A percentile compares a stretch with the other conserved stretches of the same genome.
These are phyloP conservation scores for Astrephomene gubernaculifera DNA, from an alignment of 139 green algal species.

Conservation along the genomic window DNA sequence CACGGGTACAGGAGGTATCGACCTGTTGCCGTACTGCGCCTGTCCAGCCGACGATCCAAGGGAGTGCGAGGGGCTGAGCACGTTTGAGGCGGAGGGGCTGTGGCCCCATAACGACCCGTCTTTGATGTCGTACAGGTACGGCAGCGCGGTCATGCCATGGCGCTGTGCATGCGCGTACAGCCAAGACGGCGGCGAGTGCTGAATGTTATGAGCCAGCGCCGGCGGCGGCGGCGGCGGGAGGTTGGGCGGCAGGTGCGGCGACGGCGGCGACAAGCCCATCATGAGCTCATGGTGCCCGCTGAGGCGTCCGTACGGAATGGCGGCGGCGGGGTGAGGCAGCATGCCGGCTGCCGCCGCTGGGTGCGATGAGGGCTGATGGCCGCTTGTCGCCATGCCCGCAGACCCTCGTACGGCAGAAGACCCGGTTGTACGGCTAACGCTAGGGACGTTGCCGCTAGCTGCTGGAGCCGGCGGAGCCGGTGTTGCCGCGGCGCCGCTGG, in stretches of 20 bases:
- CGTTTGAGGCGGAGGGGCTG: neutral
- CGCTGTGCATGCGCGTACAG: neutral
- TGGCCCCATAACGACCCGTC: neutral
- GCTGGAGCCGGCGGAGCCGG: neutral
- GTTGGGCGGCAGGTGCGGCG: slow-evolving; percentile 20
- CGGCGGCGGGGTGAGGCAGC: slow-evolving; percentile 10
- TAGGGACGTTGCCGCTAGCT: too few relatives aligned
- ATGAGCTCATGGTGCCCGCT: neutral
- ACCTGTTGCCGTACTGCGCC: neutral
- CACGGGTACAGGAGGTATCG: too few relatives aligned
- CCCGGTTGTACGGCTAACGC: too few relatives aligned
- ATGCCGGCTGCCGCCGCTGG: neutral
- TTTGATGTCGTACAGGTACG: neutral
- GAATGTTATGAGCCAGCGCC: slow-evolving; percentile 56
- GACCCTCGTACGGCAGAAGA: too few relatives aligned
- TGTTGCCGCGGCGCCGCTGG: neutral
- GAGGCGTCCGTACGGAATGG: slow-evolving; percentile 21
- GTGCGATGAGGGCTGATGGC: neutral
- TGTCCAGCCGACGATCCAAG: slow-evolving; percentile 5
- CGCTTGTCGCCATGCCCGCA: too few relatives aligned
- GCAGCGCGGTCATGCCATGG: neutral
- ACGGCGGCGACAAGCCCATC: slow-evolving; percentile 42
- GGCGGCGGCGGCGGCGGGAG: slow-evolving; percentile 47
- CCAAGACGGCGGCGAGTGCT: slow-evolving; percentile 58
- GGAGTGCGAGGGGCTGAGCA: slow-evolving; percentile 8